Base-by-base conservation (phyloP, 1,284 basidiomycete species). In the Phenoliferia sp. region DNA sequence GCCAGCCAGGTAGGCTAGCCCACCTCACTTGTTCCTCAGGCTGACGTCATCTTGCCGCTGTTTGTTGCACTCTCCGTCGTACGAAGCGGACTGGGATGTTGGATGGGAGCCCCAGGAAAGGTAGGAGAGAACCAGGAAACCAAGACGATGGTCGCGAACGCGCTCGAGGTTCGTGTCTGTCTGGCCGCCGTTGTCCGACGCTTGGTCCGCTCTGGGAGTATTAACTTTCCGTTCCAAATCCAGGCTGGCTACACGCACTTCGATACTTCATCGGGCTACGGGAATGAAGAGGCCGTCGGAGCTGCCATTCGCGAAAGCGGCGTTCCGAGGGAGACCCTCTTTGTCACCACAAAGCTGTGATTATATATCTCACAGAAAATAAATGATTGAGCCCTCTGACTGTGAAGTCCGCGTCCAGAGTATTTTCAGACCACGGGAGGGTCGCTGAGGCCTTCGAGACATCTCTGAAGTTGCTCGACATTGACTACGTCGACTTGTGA, bases 231-330 rank as follows among this genome's bases (percentile, higher is more conserved):
- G 29, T 15, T 33, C 6, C 31, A 12, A 6, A 29, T 17, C 15
- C 65, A 66, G 61, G 34, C 29, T 9, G 65, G 61, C 34, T 66
- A 66, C 61, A 36, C 31, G 0, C 56, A 56, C 35, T 60, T 66
- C 6, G 65, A 63, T 36, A 63, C 61, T 0, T 56, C 61, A 0
- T 33, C 48, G 1, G 57, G 61, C 1, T 69, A 68, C 39, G 54
- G 74, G 33, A 79, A 94, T 79, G 86, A 88, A 75, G 72, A 74
- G 55, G 87, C 90, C 76, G 91, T 94, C 32, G 92, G 91, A 7
- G 83, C 87, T 72, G 92, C 90, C n/a, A 86, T 94, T 79, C 85
- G 84, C 74, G 84, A 83, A 56, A 88, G 87, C 61, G 90, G 90
- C 35, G 84, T 93, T 31, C 86, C 87, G 62, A 85, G 92, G 69